phyloP scores from a whole-genome alignment of 805 yeast genomes.

The Myxozyma neotropica region DNA sequence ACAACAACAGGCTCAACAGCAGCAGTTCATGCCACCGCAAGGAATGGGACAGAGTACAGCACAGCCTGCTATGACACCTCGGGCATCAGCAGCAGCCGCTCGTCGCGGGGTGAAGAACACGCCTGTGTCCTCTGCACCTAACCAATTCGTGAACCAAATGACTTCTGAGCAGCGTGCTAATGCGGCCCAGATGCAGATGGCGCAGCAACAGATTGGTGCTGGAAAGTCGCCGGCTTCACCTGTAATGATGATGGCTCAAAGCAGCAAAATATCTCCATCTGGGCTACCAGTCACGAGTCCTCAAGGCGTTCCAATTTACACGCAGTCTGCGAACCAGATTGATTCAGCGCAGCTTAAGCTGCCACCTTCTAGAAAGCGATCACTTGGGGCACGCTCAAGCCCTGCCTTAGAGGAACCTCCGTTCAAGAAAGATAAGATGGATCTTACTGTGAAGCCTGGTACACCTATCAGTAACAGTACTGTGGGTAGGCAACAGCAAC shows the following conservation, averaged over 20 bases:
- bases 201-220: not conserved
- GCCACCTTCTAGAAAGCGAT: slow-evolving; percentile 24
- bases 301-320: slow-evolving; percentile 32
- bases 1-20: slow-evolving; percentile 16
- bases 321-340: slow-evolving; percentile 13
- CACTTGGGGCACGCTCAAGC: slow-evolving; percentile 10
- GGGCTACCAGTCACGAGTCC: slow-evolving; percentile 18
- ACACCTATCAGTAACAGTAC: not conserved
- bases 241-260: not conserved
- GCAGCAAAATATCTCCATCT: slow-evolving; percentile 14
- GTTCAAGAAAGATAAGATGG: slow-evolving; percentile 20
- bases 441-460: slow-evolving; percentile 1
- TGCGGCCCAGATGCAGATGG: slow-evolving; percentile 11
- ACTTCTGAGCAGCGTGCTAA: slow-evolving; percentile 10
- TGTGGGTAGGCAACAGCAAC: slow-evolving; percentile 1
- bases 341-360: slow-evolving; percentile 27
- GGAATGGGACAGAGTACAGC: not conserved
- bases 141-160: slow-evolving; percentile 15
- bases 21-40: slow-evolving; percentile 7
- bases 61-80: not conserved
- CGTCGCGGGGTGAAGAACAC: slow-evolving; percentile 14
- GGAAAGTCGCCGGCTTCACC: slow-evolving; percentile 6
- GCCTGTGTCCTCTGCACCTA: not conserved
- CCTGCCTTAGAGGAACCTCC: slow-evolving; percentile 27
- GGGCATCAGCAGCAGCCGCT: slow-evolving; percentile 9